These are phyloP conservation scores for Colletotrichum coccodes DNA, from an alignment of 2,329 filamentous ascomycete species.

Conservation along the genomic window DNA sequence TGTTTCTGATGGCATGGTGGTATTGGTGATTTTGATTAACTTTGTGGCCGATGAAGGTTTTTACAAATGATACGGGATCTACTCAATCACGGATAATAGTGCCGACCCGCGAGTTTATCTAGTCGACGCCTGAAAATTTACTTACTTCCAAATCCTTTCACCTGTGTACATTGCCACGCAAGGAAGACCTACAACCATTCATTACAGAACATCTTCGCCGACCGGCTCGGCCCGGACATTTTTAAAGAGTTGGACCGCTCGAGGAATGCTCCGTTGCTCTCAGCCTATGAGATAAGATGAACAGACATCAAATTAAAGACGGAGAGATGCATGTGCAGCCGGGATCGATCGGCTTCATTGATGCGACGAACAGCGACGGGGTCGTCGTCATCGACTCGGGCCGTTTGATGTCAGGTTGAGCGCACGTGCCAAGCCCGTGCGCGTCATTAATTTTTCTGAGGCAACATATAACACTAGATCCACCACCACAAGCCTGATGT, in stretches of 20 bases:
- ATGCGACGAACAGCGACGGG: neutral
- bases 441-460: neutral
- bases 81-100: too few species aligned
- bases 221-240: neutral
- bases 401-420: neutral
- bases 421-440: neutral
- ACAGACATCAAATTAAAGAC: neutral
- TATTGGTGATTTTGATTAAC: neutral
- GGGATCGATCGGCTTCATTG: too few species aligned
- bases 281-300: neutral
- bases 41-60: neutral
- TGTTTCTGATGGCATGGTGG: neutral
- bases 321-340: neutral
- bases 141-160: neutral
- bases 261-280: neutral
- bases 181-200: neutral
- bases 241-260: neutral
- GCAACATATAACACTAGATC: neutral
- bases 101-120: neutral
- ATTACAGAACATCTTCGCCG: neutral
- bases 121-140: neutral
- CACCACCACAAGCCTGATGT: neutral
- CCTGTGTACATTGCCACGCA: too few species aligned
- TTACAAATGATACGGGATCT: neutral
- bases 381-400: slow-evolving; percentile 7